Evolutionary conservation across 2,329 filamentous ascomycete genomes (phyloP).

Genomic region (Aureobasidium sp.): DNA sequence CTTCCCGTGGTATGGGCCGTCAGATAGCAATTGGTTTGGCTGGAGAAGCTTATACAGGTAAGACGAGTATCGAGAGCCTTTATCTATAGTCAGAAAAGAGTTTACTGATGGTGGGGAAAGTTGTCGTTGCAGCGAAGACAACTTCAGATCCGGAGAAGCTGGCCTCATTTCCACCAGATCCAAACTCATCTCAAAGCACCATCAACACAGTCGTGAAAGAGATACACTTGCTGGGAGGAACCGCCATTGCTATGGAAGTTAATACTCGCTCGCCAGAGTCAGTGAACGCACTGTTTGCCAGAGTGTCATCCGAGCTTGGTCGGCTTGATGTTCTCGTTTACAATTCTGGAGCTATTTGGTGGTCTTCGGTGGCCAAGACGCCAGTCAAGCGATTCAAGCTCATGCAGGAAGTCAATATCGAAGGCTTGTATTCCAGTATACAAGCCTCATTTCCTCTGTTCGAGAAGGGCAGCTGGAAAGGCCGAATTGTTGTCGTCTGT

Average conservation of each 20-base stretch:
- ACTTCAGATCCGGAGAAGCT: conserved; percentile 53
- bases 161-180: conserved; percentile 61
- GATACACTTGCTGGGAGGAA: conserved; percentile 56
- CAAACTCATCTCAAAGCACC: conserved; percentile 66
- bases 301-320: conserved; percentile 21
- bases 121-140: conserved; percentile 70
- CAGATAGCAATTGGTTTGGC: conserved; percentile 74
- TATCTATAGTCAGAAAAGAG: not conserved
- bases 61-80: not conserved
- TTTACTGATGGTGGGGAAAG: conserved; percentile 33
- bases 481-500: conserved; percentile 67
- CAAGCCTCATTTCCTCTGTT: conserved; percentile 64
- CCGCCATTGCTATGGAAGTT: conserved; percentile 57
- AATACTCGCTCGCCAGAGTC: conserved; percentile 35
- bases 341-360: conserved; percentile 81
- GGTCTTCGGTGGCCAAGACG: conserved; percentile 65
- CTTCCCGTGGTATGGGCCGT: conserved; percentile 70
- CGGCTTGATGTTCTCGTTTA: conserved; percentile 69
- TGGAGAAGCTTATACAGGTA: conserved; percentile 61
- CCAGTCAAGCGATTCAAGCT: conserved; percentile 45
- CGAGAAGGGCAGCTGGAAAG: conserved; percentile 36
- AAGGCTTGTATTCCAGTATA: conserved; percentile 66
- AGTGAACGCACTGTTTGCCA: not conserved
- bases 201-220: conserved; percentile 74
- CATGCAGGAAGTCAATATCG: conserved; percentile 67